phyloP scores from a whole-genome alignment of 73 alveolate species.

The Tetrahymena thermophila region DNA sequence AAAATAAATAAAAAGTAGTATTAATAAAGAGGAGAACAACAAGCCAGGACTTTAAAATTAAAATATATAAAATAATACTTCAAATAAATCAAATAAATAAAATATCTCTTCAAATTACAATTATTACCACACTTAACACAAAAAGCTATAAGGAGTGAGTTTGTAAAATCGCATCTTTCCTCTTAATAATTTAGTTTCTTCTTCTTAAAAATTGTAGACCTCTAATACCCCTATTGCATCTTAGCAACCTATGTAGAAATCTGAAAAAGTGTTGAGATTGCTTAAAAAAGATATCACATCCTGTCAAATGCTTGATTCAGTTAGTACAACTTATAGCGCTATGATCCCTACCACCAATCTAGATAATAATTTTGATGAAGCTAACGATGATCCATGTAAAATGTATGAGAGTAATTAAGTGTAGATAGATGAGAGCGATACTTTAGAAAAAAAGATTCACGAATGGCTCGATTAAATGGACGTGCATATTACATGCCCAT shows the following conservation, averaged over 20 bases:
- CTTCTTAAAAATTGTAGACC: not conserved
- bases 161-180: not conserved
- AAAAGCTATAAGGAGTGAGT: not conserved
- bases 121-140: not conserved
- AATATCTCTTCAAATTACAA: not conserved
- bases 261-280: not conserved
- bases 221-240: not conserved
- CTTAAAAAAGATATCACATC: not conserved
- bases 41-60: not conserved
- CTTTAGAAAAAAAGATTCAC: not conserved
- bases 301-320: not conserved
- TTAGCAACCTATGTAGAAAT: not conserved
- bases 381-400: not conserved
- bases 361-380: not conserved
- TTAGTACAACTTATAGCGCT: not conserved
- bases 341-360: not conserved
- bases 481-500: not conserved
- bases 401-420: not conserved
- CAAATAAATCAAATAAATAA: not conserved
- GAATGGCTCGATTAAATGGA: not conserved
- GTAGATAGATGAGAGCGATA: not conserved
- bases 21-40: not conserved
- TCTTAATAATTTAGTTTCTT: not conserved
- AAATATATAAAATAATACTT: not conserved
- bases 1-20: not conserved